Conservation (phyloP, 148 eudicot genomes). For the Nepenthes mirabilis region DNA sequence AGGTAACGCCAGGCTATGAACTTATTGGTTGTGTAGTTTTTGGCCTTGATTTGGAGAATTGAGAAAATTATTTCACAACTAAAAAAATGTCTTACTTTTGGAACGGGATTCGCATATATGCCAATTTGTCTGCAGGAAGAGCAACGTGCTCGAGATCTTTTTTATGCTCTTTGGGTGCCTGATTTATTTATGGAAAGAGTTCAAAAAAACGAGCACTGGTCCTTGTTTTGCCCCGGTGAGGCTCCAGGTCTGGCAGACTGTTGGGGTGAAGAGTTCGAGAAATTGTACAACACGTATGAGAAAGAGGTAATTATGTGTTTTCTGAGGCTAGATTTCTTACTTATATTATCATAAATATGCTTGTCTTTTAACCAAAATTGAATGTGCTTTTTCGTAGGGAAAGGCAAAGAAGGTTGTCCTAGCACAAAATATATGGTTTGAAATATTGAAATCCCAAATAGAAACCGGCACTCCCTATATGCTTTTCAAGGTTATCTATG, state of each 20-base stretch:
- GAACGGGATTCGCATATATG: too few species aligned
- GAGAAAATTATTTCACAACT: too few species aligned
- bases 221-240: constrained; percentile 86
- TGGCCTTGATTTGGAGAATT: not conserved
- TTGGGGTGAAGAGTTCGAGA: constrained; percentile 86
- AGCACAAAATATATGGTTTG: constrained; percentile 89
- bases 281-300: constrained; percentile 60
- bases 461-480: constrained; percentile 97
- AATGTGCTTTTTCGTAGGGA: constrained; percentile 30
- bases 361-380: not conserved
- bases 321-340: not conserved
- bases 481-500: constrained; percentile 60
- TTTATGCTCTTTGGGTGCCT: constrained; percentile 93
- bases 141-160: constrained; percentile 88
- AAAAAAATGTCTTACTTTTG: too few species aligned
- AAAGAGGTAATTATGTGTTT: constrained; percentile 31
- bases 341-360: not conserved
- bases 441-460: constrained; percentile 77
- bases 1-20: constrained; percentile 26
- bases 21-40: not conserved
- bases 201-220: constrained; percentile 55
- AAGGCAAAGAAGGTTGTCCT: constrained; percentile 88
- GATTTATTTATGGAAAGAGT: constrained; percentile 96
- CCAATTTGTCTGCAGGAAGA: constrained; percentile 52
- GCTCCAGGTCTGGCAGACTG: constrained; percentile 93